Percentiles rank a stretch among this genome's conserved stretches.
phyloP scores from a whole-genome alignment of 441 rosid species.

The Raphanus hybrid region DNA sequence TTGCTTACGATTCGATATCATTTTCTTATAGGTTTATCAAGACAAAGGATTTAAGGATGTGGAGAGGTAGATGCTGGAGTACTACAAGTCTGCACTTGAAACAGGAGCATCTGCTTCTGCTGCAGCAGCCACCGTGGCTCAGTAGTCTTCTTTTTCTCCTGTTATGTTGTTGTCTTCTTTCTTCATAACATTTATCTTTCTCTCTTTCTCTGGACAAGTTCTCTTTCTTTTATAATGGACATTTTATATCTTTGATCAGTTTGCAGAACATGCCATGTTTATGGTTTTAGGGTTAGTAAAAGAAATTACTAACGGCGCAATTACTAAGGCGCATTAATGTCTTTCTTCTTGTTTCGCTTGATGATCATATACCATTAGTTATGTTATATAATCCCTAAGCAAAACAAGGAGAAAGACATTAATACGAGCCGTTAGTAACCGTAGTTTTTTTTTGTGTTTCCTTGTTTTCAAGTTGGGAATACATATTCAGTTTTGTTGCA shows the following conservation, averaged over 20 bases:
- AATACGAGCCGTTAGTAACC: background rate
- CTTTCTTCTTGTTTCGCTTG: slow-evolving; percentile 1
- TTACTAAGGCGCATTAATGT: background rate
- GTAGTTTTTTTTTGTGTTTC: background rate
- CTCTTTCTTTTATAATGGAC: background rate
- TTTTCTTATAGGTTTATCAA: slow-evolving; percentile 60
- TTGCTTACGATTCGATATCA: background rate
- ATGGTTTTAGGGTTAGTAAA: slow-evolving; percentile 35
- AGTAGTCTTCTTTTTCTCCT: slow-evolving; percentile 9
- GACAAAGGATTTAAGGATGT: slow-evolving; percentile 73
- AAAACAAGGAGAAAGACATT: too few species aligned
- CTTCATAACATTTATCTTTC: slow-evolving; percentile 16
- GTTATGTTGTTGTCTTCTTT: slow-evolving; percentile 36
- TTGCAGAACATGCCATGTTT: slow-evolving; percentile 21
- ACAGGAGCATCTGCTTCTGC: slow-evolving; percentile 22
- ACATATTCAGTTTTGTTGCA: background rate
- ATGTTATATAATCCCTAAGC: too few species aligned
- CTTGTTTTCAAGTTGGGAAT: background rate
- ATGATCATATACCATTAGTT: background rate
- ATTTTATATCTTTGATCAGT: slow-evolving; percentile 10
- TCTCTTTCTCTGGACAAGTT: slow-evolving; percentile 16
- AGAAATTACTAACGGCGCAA: slow-evolving; percentile 11
- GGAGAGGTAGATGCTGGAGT: slow-evolving; percentile 75
- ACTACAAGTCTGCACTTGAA: slow-evolving; percentile 57
- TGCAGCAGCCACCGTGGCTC: slow-evolving; percentile 16